Evolutionary conservation across 495 filamentous ascomycete genomes (phyloP).

Genomic region (Neurospora pannonica): DNA sequence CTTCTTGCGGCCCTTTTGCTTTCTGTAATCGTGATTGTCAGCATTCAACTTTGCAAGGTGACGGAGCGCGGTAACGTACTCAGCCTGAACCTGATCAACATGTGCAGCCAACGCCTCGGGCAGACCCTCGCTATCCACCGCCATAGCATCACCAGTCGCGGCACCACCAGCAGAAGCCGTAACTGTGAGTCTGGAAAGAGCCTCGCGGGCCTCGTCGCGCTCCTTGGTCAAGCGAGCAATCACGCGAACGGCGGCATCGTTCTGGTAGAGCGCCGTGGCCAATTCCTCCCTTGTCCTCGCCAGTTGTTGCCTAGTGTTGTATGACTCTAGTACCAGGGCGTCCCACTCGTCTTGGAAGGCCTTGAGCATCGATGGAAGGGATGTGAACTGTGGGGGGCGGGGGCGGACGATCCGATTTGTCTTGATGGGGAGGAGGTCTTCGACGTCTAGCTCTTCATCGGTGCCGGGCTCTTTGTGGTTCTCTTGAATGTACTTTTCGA

Average conservation of each 20-base stretch:
- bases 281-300: constrained; percentile 87
- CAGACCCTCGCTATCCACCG: constrained; percentile 67
- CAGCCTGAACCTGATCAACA: constrained; percentile 67
- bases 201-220: constrained; percentile 85
- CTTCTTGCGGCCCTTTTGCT: constrained; percentile 79
- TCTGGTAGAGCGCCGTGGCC: constrained; percentile 84
- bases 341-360: constrained; percentile 99
- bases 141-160: constrained; percentile 73
- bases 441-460: constrained; percentile 73
- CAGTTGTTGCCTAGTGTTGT: constrained; percentile 78
- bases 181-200: constrained; percentile 76
- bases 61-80: constrained; percentile 40
- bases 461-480: constrained; percentile 91
- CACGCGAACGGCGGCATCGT: constrained; percentile 89
- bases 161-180: constrained; percentile 40
- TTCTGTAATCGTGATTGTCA: constrained; percentile 39
- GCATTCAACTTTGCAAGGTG: neutral
- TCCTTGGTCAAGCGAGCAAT: constrained; percentile 83
- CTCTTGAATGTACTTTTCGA: constrained; percentile 90
- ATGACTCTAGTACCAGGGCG: constrained; percentile 80
- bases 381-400: constrained; percentile 88
- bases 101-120: constrained; percentile 63
- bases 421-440: constrained; percentile 84
- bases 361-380: constrained; percentile 88
- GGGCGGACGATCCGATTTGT: constrained; percentile 72